Percentiles rank a stretch among this genome's conserved stretches.
These are phyloP conservation scores for Dacryopinax spathularia DNA, from an alignment of 768 basidiomycete species.

Conservation along the genomic window DNA sequence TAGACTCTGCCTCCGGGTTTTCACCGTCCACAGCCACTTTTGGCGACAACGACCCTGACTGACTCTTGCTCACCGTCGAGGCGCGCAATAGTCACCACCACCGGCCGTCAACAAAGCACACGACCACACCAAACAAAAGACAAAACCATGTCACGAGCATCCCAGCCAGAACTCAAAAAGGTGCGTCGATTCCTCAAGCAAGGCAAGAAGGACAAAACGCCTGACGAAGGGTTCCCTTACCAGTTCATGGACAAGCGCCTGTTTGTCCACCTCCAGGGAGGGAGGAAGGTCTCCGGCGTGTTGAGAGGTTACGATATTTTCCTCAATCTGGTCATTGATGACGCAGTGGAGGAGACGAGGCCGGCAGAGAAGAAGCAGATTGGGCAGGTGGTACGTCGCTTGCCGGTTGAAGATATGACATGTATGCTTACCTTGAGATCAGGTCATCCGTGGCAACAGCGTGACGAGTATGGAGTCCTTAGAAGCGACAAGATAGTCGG, in stretches of 20 bases:
- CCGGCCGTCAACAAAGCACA: too few species aligned
- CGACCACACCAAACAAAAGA: neutral
- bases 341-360: slow-evolving; percentile 80
- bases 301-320: slow-evolving; percentile 97
- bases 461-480: slow-evolving; percentile 90
- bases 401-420: slow-evolving; percentile 3
- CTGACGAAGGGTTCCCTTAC: slow-evolving; percentile 3
- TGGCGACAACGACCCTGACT: neutral
- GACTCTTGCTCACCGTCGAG: too few species aligned
- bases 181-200: slow-evolving; percentile 29
- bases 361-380: slow-evolving; percentile 82
- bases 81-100: too few species aligned
- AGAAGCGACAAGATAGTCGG: slow-evolving; percentile 38
- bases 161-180: slow-evolving; percentile 97
- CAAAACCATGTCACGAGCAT: slow-evolving; percentile 68
- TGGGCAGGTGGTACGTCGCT: slow-evolving; percentile 69
- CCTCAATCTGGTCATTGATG: slow-evolving; percentile 93
- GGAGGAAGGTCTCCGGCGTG: slow-evolving; percentile 88
- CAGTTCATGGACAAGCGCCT: slow-evolving; percentile 99
- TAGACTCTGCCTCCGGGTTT: neutral
- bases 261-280: slow-evolving; percentile 85
- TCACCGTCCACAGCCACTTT: neutral
- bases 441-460: slow-evolving; percentile 96
- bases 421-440: slow-evolving; percentile 10
- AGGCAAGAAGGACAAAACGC: neutral